Evolutionary conservation across 78 protist species (phyloP), one percentile per base, ranked within the genome.

Genomic region (Cavenderia fasciculata): DNA sequence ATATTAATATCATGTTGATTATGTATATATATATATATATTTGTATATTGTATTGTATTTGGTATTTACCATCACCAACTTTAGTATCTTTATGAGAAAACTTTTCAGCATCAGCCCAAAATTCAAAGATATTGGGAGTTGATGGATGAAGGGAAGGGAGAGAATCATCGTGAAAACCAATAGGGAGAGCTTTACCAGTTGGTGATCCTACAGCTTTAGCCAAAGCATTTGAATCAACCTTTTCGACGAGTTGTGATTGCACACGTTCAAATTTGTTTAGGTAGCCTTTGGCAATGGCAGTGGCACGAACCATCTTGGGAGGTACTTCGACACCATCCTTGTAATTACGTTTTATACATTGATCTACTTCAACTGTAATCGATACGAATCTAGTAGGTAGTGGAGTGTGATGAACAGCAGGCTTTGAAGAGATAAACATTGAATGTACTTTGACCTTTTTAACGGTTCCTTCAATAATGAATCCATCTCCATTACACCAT

Each of bases 241-340:
- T 68, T 52, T 79, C 89, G 6, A 79, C 89, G 2, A 68, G 14
- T 5, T 51, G 51, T 23, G 89, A 38, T 56, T 79, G 59, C 1
- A 79, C 77, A 41, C 89, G 34, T 56, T 79, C 89, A 68, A 79
- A 79, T 56, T 79, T 79, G 56, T 79, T 79, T 4, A 79, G 65
- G 27, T 68, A 79, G 43, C 89, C 89, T 68, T 79, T 79, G 0
- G 75, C n/a, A 59, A 68, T 79, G 5, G 89, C 89, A 29, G 89
- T 79, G 14, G 71, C 66, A 25, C 75, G 34, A 41, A 68, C 52
- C 89, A 79, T 79, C 34, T 79, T 79, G 18, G 89, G 89, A 56
- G 89, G 89, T 0, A 79, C n/a, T 68, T 79, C 89, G 21, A 49
- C 5, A 40, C 89, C 89, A 40, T 79, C 89, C 4, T 57, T 79